Evolutionary conservation across 2,329 filamentous ascomycete species (phyloP).

Genomic region (Sclerotiophoma versabilis): DNA sequence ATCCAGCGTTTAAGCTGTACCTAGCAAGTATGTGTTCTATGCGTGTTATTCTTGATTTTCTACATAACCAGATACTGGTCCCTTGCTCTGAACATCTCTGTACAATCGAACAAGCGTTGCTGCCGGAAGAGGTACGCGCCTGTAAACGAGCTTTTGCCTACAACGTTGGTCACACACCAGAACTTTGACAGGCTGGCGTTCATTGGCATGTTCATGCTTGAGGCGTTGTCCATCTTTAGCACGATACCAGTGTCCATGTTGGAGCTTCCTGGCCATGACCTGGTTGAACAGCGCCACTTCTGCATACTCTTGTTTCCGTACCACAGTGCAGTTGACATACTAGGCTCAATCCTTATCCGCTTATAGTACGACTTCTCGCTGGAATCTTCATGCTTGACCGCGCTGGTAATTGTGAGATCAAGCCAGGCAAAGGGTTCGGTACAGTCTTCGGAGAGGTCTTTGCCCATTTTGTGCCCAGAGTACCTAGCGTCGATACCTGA

Average conservation of each 20-base stretch:
- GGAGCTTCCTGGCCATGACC: neutral
- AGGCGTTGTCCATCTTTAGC: neutral
- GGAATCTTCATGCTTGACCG: neutral
- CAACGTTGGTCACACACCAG: too few species aligned
- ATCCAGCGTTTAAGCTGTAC: too few species aligned
- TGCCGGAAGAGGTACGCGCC: too few species aligned
- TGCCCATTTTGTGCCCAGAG: neutral
- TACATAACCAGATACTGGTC: too few species aligned
- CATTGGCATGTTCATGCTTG: neutral
- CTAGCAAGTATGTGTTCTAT: too few species aligned
- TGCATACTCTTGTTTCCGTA: neutral
- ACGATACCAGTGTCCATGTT: neutral
- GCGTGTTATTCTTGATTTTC: too few species aligned
- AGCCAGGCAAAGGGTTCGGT: neutral
- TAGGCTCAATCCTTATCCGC: neutral
- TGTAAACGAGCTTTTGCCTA: too few species aligned
- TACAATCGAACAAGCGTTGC: too few species aligned
- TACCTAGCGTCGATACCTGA: neutral
- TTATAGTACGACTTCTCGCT: neutral
- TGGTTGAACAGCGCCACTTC: neutral
- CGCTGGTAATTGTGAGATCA: neutral
- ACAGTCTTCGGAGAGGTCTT: neutral
- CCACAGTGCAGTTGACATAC: neutral
- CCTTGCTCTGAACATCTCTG: too few species aligned
- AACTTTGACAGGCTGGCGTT: neutral